Conservation (phyloP, 2,329 filamentous ascomycete species). For the Geosmithia morbida region DNA sequence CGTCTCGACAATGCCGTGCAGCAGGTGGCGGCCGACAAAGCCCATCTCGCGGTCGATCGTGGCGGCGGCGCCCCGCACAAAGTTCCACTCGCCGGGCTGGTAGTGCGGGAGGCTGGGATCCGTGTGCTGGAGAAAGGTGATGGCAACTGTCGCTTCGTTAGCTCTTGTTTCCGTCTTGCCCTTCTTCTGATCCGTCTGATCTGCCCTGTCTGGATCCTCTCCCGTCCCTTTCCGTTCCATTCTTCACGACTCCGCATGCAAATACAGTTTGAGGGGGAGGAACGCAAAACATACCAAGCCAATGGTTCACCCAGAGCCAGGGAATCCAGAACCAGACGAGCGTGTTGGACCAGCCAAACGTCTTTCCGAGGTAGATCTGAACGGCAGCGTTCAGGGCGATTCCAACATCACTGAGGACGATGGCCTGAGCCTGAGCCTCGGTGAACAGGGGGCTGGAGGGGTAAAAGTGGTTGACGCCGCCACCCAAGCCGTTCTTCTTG, state of each 20-base stretch:
- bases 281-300: slow-evolving; percentile 72
- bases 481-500: slow-evolving; percentile 69
- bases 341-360: slow-evolving; percentile 74
- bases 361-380: slow-evolving; percentile 57
- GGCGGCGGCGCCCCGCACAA: slow-evolving; percentile 80
- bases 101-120: slow-evolving; percentile 92
- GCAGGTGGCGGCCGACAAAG: slow-evolving; percentile 78
- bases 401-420: slow-evolving; percentile 77
- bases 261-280: not conserved
- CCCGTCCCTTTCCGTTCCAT: not conserved
- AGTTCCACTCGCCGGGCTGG: slow-evolving; percentile 75
- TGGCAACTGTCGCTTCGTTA: slow-evolving; percentile 57
- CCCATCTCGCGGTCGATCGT: slow-evolving; percentile 97
- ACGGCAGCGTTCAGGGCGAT: slow-evolving; percentile 45
- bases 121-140: slow-evolving; percentile 95
- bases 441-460: slow-evolving; percentile 83
- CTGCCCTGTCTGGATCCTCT: too few species aligned
- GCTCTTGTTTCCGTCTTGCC: not conserved
- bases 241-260: too few species aligned
- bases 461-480: slow-evolving; percentile 90
- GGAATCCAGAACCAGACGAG: slow-evolving; percentile 90
- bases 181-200: too few species aligned
- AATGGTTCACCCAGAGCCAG: slow-evolving; percentile 98
- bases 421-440: slow-evolving; percentile 76
- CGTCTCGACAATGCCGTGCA: slow-evolving; percentile 95